Evolutionary conservation across 768 basidiomycete genomes (phyloP).

Genomic region (Boletus tomentosulus): DNA sequence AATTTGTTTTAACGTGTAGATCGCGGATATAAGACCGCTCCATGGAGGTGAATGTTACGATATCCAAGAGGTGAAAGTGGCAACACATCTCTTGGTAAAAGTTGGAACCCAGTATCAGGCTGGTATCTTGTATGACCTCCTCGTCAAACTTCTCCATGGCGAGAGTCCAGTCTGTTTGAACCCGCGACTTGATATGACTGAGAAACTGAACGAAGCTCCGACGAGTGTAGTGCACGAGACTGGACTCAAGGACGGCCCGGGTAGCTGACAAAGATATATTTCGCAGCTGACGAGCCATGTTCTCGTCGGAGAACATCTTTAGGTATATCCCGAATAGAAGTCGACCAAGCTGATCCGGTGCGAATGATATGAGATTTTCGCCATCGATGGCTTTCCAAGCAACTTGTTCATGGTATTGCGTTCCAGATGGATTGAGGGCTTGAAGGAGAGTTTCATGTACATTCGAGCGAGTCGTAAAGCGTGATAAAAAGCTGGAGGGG

Average conservation of each 20-base stretch:
- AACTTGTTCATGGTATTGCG: slow-evolving; percentile 22
- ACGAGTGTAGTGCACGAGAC: slow-evolving; percentile 43
- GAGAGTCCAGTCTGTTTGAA: slow-evolving; percentile 39
- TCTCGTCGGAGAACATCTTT: slow-evolving; percentile 30
- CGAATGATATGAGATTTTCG: slow-evolving; percentile 13
- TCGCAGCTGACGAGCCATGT: slow-evolving; percentile 11
- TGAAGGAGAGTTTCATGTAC: slow-evolving; percentile 17
- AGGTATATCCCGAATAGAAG: slow-evolving; percentile 26
- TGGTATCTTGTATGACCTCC: slow-evolving; percentile 7
- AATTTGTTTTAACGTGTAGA: slow-evolving; percentile 7
- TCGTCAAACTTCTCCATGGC: slow-evolving; percentile 35
- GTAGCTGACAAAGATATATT: not conserved
- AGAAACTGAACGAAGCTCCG: slow-evolving; percentile 46
- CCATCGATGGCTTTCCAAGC: slow-evolving; percentile 21
- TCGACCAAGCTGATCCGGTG: slow-evolving; percentile 22
- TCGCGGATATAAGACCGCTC: slow-evolving; percentile 9
- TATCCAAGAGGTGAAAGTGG: slow-evolving; percentile 39
- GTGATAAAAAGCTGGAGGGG: slow-evolving; percentile 23
- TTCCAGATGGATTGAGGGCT: not conserved
- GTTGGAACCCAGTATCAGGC: slow-evolving; percentile 23
- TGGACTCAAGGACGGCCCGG: slow-evolving; percentile 5
- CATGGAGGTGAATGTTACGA: slow-evolving; percentile 31
- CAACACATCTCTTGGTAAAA: slow-evolving; percentile 46
- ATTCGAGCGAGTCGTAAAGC: slow-evolving; percentile 29
- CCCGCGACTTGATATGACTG: slow-evolving; percentile 34